phyloP scores from a whole-genome alignment of 2,329 filamentous ascomycete genomes.

The Sarocladium strictum region DNA sequence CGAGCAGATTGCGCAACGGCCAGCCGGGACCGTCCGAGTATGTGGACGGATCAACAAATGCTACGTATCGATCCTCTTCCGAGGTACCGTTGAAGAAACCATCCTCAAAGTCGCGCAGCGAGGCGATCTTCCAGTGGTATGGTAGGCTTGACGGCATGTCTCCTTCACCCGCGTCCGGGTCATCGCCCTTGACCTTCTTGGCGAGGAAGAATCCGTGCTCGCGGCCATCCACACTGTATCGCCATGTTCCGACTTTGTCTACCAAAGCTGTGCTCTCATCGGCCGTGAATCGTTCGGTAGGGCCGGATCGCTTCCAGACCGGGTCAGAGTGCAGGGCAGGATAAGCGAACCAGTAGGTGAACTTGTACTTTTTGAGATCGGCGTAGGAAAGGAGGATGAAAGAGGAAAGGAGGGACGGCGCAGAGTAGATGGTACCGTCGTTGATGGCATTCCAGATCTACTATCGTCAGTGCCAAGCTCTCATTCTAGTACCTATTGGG shows the following conservation, averaged over 20 bases:
- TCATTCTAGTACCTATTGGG: too few species aligned
- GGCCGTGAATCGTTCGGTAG: conserved; percentile 49
- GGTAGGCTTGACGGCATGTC: conserved; percentile 46
- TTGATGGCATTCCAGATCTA: conserved; percentile 98
- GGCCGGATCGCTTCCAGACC: conserved; percentile 62
- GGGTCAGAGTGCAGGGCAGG: conserved; percentile 88
- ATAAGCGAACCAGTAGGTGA: conserved; percentile 98
- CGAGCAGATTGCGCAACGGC: conserved; percentile 84
- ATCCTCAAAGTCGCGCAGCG: conserved; percentile 71
- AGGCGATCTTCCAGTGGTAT: conserved; percentile 72
- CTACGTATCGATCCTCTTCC: conserved; percentile 72
- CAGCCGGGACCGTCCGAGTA: conserved; percentile 84
- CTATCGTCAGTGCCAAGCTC: background rate
- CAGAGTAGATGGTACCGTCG: conserved; percentile 92
- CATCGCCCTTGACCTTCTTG: conserved; percentile 56
- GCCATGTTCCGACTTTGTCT: conserved; percentile 82
- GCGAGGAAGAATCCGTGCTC: conserved; percentile 96
- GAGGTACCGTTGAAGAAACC: conserved; percentile 76
- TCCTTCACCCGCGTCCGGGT: conserved; percentile 38
- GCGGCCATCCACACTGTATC: conserved; percentile 70
- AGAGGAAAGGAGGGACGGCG: conserved; percentile 83
- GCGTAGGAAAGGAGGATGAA: conserved; percentile 89
- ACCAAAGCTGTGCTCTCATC: conserved; percentile 74
- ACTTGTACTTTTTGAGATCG: conserved; percentile 94
- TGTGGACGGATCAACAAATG: conserved; percentile 89